These are phyloP conservation scores for Aspergillus quadrilineatus DNA, from an alignment of 2,329 filamentous ascomycete species.

Conservation along the genomic window DNA sequence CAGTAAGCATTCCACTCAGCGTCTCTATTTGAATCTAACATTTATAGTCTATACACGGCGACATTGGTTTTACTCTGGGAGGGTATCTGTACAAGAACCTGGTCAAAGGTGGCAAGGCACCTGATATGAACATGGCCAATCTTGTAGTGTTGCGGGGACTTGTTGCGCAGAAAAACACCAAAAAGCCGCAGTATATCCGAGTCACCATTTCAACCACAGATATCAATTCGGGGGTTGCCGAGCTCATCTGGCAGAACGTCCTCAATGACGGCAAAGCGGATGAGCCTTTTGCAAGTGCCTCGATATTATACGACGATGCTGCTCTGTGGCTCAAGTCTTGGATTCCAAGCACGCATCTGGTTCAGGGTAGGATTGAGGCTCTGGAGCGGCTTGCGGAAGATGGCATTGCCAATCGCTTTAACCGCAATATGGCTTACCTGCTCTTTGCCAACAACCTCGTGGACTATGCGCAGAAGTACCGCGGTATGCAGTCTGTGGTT, in stretches of 20 bases:
- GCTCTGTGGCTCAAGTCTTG: slow-evolving; percentile 22
- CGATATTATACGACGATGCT: slow-evolving; percentile 15
- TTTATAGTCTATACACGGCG: slow-evolving; percentile 25
- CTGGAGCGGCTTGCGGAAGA: not conserved
- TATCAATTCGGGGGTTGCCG: not conserved
- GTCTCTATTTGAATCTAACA: not conserved
- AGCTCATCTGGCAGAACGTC: slow-evolving; percentile 10
- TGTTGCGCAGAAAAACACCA: slow-evolving; percentile 40
- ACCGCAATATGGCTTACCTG: not conserved
- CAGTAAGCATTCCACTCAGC: slow-evolving; percentile 35
- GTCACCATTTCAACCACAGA: slow-evolving; percentile 6
- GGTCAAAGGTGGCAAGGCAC: slow-evolving; percentile 13
- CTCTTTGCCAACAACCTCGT: slow-evolving; percentile 1
- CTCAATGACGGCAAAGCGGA: slow-evolving; percentile 2
- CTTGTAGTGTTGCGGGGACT: slow-evolving; percentile 55
- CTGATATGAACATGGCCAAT: slow-evolving; percentile 41
- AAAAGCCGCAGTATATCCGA: slow-evolving; percentile 11
- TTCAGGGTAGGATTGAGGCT: not conserved
- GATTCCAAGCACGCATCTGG: slow-evolving; percentile 10
- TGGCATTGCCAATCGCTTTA: not conserved
- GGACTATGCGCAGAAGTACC: slow-evolving; percentile 2
- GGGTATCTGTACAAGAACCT: slow-evolving; percentile 23
- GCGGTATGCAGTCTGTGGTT: not conserved
- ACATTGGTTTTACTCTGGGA: slow-evolving; percentile 29
- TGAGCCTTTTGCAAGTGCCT: slow-evolving; percentile 17